A percentile compares a stretch with the other conserved stretches of the same genome.
Evolutionary conservation across 169 alveolate genomes (phyloP).

Genomic region (Plasmodium gallinaceum): DNA sequence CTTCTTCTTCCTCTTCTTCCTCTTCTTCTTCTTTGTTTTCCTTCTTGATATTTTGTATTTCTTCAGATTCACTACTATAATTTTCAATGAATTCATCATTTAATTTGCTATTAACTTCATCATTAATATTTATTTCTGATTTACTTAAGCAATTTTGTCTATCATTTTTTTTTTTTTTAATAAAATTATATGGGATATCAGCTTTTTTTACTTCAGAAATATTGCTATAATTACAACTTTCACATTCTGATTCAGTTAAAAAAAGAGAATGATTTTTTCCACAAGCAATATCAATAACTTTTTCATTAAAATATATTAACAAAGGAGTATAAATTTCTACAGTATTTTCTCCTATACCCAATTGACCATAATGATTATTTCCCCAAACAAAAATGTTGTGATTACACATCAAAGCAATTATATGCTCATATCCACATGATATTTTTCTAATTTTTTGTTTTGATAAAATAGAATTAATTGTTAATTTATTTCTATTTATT

Average conservation of each 20-base stretch:
- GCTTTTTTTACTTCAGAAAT: slow-evolving; percentile 4
- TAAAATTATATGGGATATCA: not conserved
- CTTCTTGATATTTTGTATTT: not conserved
- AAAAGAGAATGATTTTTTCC: slow-evolving; percentile 65
- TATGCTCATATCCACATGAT: slow-evolving; percentile 92
- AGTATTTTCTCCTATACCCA: slow-evolving; percentile 85
- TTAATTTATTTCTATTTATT: slow-evolving; percentile 58
- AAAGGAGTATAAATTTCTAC: slow-evolving; percentile 62
- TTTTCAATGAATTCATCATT: not conserved
- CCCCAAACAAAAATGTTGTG: slow-evolving; percentile 96
- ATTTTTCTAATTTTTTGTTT: slow-evolving; percentile 82
- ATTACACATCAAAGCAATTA: slow-evolving; percentile 87
- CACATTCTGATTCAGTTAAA: slow-evolving; percentile 50
- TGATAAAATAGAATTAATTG: slow-evolving; percentile 70
- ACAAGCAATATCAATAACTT: slow-evolving; percentile 65
- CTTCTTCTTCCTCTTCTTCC: not conserved
- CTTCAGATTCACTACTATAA: not conserved
- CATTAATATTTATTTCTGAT: slow-evolving; percentile 52
- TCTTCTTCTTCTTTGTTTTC: not conserved
- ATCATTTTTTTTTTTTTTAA: slow-evolving; percentile 1
- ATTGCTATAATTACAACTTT: not conserved
- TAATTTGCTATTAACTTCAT: not conserved
- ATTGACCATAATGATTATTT: slow-evolving; percentile 93
- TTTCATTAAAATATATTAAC: slow-evolving; percentile 61
- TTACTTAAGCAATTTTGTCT: slow-evolving; percentile 9